Evolutionary conservation across 495 filamentous ascomycete genomes (phyloP), one percentile per base, ranked within the genome.

Genomic region (Aspergillus olivimuriae): DNA sequence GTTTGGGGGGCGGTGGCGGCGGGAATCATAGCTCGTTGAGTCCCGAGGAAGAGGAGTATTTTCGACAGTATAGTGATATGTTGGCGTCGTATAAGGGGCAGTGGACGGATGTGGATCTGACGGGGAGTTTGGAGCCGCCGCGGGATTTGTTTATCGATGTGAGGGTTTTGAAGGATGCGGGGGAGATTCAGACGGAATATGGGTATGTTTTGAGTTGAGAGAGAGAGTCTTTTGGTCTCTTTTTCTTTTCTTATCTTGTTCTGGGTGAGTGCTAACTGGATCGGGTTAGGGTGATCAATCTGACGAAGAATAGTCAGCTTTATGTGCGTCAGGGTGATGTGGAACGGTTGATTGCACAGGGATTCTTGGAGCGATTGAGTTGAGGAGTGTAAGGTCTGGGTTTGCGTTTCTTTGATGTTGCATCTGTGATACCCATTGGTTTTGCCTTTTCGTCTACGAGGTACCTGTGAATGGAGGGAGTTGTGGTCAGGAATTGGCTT

Each of bases 151-250:
- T 99, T 60, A 94, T 99, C 60, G 94, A 99, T 65, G 94, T 99
- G 39, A 72, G 94, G 42, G 94, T 97, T 40, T 64, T 99, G 48
- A 95, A 92, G 60, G 92, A 99, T 71, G 94, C 91, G 33, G 94
- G 94, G 18, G 92, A 97, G 72, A 95, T 99, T 49, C 92, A 99
- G 68, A 99, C 94, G 9, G 94, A 99, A 70, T 99, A 97, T 63
- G 94, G 94, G 88, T 96, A 77, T 61, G 80, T 65, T 46, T 33
- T n/a, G n/a, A n/a, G n/a, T n/a, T n/a, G n/a, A n/a, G n/a, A n/a
- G n/a, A n/a, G n/a, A n/a, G n/a, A n/a, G 35, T 44, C 15, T 19
- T 35, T 50, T 5, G 26, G 22, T 43, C 18, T 43, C 20, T 15
- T 37, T 36, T 24, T 23, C 17, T 40, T 31, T 45, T 41, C 40